These are phyloP conservation scores for Sutorius australiensis DNA, from an alignment of 768 basidiomycete genomes.

Conservation along the genomic window DNA sequence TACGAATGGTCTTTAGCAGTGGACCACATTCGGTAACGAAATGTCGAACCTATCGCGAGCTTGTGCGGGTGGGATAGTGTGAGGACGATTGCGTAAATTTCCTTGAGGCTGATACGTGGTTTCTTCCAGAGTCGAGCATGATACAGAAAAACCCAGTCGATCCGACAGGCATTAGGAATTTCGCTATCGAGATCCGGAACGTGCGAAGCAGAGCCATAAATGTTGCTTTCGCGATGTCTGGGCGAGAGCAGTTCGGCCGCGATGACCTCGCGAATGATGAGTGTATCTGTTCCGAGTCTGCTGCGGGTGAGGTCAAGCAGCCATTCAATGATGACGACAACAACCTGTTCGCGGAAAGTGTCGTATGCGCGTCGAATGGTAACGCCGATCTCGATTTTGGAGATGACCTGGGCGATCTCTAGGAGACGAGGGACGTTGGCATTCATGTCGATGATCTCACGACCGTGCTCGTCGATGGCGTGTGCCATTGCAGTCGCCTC, in stretches of 20 bases:
- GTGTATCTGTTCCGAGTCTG: slow-evolving; percentile 60
- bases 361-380: slow-evolving; percentile 85
- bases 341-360: slow-evolving; percentile 84
- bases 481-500: slow-evolving; percentile 56
- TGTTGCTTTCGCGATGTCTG: slow-evolving; percentile 49
- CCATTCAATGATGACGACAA: slow-evolving; percentile 82
- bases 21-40: neutral
- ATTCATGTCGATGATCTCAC: slow-evolving; percentile 81
- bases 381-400: slow-evolving; percentile 88
- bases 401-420: slow-evolving; percentile 73
- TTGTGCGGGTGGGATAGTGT: slow-evolving; percentile 72
- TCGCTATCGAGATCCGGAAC: slow-evolving; percentile 37
- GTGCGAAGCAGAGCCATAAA: slow-evolving; percentile 37
- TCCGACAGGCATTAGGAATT: slow-evolving; percentile 50
- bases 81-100: slow-evolving; percentile 74
- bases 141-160: slow-evolving; percentile 77
- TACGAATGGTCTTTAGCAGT: slow-evolving; percentile 29
- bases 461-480: slow-evolving; percentile 72
- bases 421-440: slow-evolving; percentile 50
- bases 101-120: slow-evolving; percentile 74
- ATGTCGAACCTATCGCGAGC: slow-evolving; percentile 62
- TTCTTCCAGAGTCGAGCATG: slow-evolving; percentile 85
- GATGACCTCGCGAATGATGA: slow-evolving; percentile 69
- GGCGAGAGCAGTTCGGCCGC: slow-evolving; percentile 65
- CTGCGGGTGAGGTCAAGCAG: slow-evolving; percentile 74